Conservation (phyloP, 2,329 filamentous ascomycete genomes). For the Biscogniauxia marginata region DNA sequence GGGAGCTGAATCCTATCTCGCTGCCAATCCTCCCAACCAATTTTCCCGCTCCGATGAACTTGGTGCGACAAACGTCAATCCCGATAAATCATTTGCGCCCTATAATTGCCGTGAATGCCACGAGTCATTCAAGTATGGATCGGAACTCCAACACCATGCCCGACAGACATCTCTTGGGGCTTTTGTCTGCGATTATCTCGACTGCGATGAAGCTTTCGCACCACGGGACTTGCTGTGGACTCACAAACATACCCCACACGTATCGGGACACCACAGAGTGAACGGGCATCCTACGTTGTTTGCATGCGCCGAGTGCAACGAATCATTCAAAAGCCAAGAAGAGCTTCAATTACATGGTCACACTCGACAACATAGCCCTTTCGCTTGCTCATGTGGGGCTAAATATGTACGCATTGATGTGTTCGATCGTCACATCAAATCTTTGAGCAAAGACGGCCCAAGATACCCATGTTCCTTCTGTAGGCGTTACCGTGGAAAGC, state of each 20-base stretch:
- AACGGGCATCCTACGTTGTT: not conserved
- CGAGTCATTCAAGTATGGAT: not conserved
- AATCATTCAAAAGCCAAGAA: not conserved
- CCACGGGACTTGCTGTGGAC: not conserved
- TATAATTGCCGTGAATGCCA: not conserved
- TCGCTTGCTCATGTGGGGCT: constrained; percentile 24
- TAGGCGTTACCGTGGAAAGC: constrained; percentile 30
- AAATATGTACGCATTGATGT: constrained; percentile 29
- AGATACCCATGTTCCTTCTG: constrained; percentile 33
- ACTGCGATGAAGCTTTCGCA: not conserved
- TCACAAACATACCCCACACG: constrained; percentile 3
- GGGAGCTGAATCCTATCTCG: no score
- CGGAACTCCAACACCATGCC: not conserved
- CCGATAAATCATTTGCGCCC: not conserved
- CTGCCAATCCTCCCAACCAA: no score
- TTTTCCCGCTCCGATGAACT: no score
- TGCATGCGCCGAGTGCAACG: constrained; percentile 17
- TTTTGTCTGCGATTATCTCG: not conserved
- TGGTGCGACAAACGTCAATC: no score
- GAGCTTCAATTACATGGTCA: constrained; percentile 7
- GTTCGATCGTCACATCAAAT: constrained; percentile 25
- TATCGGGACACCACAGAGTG: constrained; percentile 13
- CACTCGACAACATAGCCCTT: constrained; percentile 13
- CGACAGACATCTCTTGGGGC: not conserved
- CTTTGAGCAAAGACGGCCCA: constrained; percentile 10